phyloP scores from a whole-genome alignment of 2,329 filamentous ascomycete species.

The Tolypocladium endophyticum region DNA sequence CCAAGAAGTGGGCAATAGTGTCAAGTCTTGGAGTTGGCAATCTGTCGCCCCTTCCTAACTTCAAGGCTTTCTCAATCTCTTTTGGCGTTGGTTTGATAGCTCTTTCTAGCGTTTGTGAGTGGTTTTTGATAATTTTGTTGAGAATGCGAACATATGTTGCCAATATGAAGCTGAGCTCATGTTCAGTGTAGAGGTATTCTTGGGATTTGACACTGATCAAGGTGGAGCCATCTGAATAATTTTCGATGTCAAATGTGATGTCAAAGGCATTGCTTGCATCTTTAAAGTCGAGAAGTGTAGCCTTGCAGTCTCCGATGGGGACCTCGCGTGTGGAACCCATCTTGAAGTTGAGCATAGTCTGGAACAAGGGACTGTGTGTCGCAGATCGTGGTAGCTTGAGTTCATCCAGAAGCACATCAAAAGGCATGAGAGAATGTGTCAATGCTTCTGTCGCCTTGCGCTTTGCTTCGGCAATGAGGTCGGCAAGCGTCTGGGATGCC shows the following conservation, averaged over 20 bases:
- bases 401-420: slow-evolving; percentile 32
- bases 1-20: slow-evolving; percentile 1
- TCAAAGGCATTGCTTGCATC: slow-evolving; percentile 1
- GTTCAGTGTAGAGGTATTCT: not conserved
- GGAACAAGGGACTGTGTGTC: slow-evolving; percentile 31
- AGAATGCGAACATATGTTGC: not conserved
- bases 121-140: not conserved
- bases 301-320: not conserved
- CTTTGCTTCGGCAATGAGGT: slow-evolving; percentile 14
- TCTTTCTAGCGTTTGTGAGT: not conserved
- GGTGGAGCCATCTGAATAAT: not conserved
- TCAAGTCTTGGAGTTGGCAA: not conserved
- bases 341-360: slow-evolving; percentile 30
- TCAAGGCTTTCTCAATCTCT: not conserved
- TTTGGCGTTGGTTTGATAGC: not conserved
- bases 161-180: not conserved
- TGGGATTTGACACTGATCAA: slow-evolving; percentile 1
- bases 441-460: slow-evolving; percentile 16
- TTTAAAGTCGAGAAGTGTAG: not conserved
- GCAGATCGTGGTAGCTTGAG: slow-evolving; percentile 27
- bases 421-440: slow-evolving; percentile 22
- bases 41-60: not conserved
- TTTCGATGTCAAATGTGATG: not conserved
- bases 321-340: not conserved
- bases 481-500: slow-evolving; percentile 9